Percentiles rank a stretch among this genome's conserved stretches.
Evolutionary conservation across 2,329 filamentous ascomycete species (phyloP).

Genomic region (Trichoderma atroviride): DNA sequence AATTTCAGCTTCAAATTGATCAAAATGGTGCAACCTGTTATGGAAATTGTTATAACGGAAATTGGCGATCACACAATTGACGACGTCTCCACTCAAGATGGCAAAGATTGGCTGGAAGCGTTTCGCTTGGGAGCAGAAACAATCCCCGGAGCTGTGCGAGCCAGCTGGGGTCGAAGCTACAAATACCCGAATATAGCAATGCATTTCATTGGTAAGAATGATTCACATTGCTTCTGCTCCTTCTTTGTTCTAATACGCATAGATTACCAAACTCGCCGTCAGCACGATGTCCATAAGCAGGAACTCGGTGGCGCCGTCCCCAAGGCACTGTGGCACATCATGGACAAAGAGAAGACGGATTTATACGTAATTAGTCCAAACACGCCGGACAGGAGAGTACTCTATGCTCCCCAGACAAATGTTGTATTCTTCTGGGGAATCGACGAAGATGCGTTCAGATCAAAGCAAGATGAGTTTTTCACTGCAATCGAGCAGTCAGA

Average conservation of each 20-base stretch:
- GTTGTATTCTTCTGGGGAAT: slow-evolving; percentile 3
- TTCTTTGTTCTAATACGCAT: neutral
- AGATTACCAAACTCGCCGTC: slow-evolving; percentile 1
- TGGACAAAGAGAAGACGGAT: neutral
- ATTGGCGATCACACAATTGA: neutral
- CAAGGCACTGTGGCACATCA: neutral
- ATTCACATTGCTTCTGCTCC: neutral
- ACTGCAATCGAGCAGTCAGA: neutral
- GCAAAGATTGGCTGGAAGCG: neutral
- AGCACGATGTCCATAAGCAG: slow-evolving; percentile 1
- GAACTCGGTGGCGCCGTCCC: neutral
- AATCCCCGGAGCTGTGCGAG: neutral
- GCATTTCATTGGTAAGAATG: neutral
- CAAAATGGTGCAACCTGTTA: neutral
- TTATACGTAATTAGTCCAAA: neutral
- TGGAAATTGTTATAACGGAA: neutral
- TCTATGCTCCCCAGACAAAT: slow-evolving; percentile 1
- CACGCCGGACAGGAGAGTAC: neutral
- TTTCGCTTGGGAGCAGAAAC: neutral
- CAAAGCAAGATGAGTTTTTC: slow-evolving; percentile 5
- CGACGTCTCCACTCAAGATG: neutral
- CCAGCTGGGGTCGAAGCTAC: slow-evolving; percentile 2
- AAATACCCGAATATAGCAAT: neutral
- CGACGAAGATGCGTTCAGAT: slow-evolving; percentile 2
- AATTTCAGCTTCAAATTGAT: neutral